Base-by-base conservation (phyloP, 2,329 filamentous ascomycete genomes). In the Trichoderma koningiopsis region DNA sequence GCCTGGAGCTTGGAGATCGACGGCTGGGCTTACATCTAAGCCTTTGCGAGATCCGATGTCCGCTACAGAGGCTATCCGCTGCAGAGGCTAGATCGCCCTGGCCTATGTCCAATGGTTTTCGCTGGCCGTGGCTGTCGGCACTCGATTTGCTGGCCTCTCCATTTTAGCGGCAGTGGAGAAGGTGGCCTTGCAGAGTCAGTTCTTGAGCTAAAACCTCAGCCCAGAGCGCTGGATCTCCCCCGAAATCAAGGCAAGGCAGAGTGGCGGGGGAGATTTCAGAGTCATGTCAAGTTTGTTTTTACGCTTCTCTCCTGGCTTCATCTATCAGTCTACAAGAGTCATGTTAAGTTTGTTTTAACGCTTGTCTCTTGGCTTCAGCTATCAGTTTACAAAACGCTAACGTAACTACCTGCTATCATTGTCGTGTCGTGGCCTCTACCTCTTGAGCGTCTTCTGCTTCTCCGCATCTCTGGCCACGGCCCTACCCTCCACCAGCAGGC, bases 381-480 rank as follows among this genome's bases (percentile, higher is more conserved):
- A 63, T 53, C 29, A 24, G 14, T 49, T n/a, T 49, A 49, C n/a
- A 49, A n/a, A 13, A 13, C 47, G 8, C 19, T 24, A 22, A 43
- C 8, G 40, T 10, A 40, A 19, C 7, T 19, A 19, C 14, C 14
- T 19, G 7, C 16, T n/a, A 10, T 43, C 19, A n/a, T 3, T 43
- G 40, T 19, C 4, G 7, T 43, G 40, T 19, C 4, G 40, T 43
- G 40, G 40, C 40, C 19, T 57, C 67, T 72, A 90, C 77, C 88
- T 81, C 82, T 90, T 91, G 75, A 90, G 73, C 6, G 87, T 90
- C 84, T 89, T 90, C 79, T 90, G 95, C 87, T 99, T 99, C 87
- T 97, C 94, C 1, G 94, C 96, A 84, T 96, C 92, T 71, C 89
- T 91, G 52, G 93, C 91, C 73, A 93, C 87, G 74, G 91, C 86